Evolutionary conservation across 2,329 filamentous ascomycete species (phyloP), one percentile per base, ranked within the genome.

Genomic region (Mariannaea elegans): DNA sequence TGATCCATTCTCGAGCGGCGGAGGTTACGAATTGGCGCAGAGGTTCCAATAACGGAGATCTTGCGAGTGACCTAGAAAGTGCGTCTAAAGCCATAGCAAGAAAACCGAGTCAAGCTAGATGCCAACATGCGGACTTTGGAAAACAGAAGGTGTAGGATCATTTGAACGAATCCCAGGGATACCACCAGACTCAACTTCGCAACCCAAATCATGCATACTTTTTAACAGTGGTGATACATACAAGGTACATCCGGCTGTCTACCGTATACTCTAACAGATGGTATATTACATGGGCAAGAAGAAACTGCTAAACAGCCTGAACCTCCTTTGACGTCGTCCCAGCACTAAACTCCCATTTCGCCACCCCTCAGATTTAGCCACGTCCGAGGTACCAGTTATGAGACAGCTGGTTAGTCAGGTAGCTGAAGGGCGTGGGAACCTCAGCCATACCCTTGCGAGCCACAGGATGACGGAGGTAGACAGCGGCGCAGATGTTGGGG

Each of bases 331-430:
- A n/a, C 56, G 50, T 51, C 59, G 39, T 61, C 56, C 58, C 58
- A 58, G 45, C 53, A 46, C 32, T 58, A 18, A 42, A 45, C 42
- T 48, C 49, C 51, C 42, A 50, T 34, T 44, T 41, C 23, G 34
- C 48, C 18, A 4, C 49, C 51, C 53, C 44, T 23, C 7, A 36
- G 24, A 39, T 46, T 74, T 87, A 96, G 73, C 93, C 84, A 75
- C 93, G 87, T 76, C 90, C 84, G 79, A 98, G 77, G 77, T 98
- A 99, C 94, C 94, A 99, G 77, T 92, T 94, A 77, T 94, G 97
- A 0, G 93, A 93, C 73, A 96, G 79, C 76, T 93, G 92, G 73
- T 85, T 89, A n/a, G 89, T 84, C 65, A 87, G 80, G 57, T 85
- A 81, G 49, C 81, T 78, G 77, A 93, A 97, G 16, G 94, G 94